phyloP scores from a whole-genome alignment of 345 rosid species.

The Geranium rotundifolium region DNA sequence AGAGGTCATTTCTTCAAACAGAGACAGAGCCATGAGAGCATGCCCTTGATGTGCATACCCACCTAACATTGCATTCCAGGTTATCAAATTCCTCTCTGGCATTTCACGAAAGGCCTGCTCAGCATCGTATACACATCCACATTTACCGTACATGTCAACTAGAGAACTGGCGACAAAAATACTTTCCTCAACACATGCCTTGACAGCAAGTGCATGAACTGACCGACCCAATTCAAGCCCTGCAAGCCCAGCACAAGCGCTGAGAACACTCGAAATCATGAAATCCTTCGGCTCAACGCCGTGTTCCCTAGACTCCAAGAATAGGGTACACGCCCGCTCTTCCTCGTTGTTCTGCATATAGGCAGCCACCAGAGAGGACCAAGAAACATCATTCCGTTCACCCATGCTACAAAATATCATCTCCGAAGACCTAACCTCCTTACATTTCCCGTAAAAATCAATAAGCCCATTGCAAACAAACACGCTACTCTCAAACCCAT shows the following conservation, averaged over 20 bases:
- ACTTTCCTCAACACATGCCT: conserved; percentile 51
- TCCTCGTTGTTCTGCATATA: conserved; percentile 64
- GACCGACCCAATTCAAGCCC: conserved; percentile 64
- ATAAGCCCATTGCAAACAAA: conserved; percentile 62
- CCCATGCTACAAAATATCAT: conserved; percentile 42
- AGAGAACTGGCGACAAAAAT: conserved; percentile 68
- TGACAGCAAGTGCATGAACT: conserved; percentile 55
- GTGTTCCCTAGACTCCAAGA: conserved; percentile 35
- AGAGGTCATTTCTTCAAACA: conserved; percentile 47
- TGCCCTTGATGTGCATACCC: conserved; percentile 75
- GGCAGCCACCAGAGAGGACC: conserved; percentile 64
- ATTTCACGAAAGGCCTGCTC: conserved; percentile 44
- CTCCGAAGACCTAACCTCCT: conserved; percentile 34
- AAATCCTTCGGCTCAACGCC: conserved; percentile 50
- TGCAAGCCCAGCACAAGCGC: conserved; percentile 65
- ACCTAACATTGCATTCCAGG: conserved; percentile 64
- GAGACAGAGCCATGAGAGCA: conserved; percentile 39
- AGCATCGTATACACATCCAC: conserved; percentile 58
- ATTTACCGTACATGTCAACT: conserved; percentile 91
- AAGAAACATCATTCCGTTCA: conserved; percentile 64
- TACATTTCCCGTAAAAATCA: conserved; percentile 79
- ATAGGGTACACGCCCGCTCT: conserved; percentile 52
- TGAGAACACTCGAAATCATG: conserved; percentile 52
- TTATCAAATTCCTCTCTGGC: conserved; percentile 56
- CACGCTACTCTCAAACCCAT: conserved; percentile 40